These are phyloP conservation scores for Xanthoconium purpureum DNA, from an alignment of 768 basidiomycete species.

Conservation along the genomic window DNA sequence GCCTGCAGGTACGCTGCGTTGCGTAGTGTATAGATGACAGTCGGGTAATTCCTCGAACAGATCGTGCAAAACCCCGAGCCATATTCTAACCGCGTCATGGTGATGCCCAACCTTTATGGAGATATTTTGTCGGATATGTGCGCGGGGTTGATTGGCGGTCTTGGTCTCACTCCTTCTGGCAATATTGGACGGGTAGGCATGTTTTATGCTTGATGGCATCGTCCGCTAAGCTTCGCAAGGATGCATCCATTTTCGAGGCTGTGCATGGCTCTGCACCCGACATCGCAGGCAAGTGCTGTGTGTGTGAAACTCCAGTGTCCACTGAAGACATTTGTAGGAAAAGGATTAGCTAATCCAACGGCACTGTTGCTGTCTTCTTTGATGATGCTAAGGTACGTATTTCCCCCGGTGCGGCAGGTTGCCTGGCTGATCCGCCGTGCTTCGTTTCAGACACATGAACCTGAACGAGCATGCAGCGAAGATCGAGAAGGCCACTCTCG, in stretches of 20 bases:
- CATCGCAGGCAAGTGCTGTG: conserved; percentile 70
- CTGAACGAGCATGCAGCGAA: conserved; percentile 76
- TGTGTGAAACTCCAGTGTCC: neutral
- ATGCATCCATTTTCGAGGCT: conserved; percentile 99
- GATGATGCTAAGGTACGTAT: conserved; percentile 91
- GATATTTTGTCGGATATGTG: conserved; percentile 98
- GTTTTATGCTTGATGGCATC: neutral
- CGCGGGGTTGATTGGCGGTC: conserved; percentile 95
- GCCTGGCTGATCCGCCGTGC: conserved; percentile 24
- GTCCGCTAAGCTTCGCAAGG: conserved; percentile 44
- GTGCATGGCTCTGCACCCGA: conserved; percentile 99
- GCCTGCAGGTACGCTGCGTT: conserved; percentile 65
- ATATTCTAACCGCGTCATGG: conserved; percentile 96
- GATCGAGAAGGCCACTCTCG: conserved; percentile 89
- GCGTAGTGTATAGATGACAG: neutral
- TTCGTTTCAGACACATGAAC: conserved; percentile 79
- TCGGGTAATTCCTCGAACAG: conserved; percentile 35
- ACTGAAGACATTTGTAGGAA: conserved; percentile 45
- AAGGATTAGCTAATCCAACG: conserved; percentile 98
- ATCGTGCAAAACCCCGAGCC: conserved; percentile 92
- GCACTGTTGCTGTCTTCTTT: conserved; percentile 90
- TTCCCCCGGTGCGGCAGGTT: conserved; percentile 4
- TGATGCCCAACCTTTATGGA: conserved; percentile 98
- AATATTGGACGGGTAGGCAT: conserved; percentile 86
- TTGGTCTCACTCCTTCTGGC: conserved; percentile 95